Percentiles rank a stretch among this genome's conserved stretches.
Evolutionary conservation across 192 early-diverging fungal genomes (phyloP).

Genomic region (Coemansia sp.): DNA sequence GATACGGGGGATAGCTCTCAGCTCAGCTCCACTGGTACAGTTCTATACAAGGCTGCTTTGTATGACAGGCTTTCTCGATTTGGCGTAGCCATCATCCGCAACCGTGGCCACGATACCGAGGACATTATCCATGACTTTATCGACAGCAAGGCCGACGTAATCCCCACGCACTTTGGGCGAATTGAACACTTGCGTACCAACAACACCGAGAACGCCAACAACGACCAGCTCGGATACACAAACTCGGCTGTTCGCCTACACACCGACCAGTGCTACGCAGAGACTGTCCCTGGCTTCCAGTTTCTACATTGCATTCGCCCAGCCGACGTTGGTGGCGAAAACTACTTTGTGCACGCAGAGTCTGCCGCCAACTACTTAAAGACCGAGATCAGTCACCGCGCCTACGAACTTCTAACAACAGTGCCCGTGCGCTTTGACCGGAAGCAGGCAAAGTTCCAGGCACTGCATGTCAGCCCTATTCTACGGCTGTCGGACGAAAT

Average conservation of each 20-base stretch:
- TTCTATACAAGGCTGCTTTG: slow-evolving; percentile 27
- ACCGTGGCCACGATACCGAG: slow-evolving; percentile 45
- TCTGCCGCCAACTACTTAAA: slow-evolving; percentile 54
- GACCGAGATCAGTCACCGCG: slow-evolving; percentile 45
- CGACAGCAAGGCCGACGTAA: slow-evolving; percentile 38
- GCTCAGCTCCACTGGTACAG: slow-evolving; percentile 9
- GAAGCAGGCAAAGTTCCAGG: slow-evolving; percentile 51
- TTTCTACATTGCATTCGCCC: slow-evolving; percentile 55
- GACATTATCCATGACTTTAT: slow-evolving; percentile 56
- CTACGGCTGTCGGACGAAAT: slow-evolving; percentile 29
- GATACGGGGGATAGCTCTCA: background rate
- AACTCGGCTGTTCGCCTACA: slow-evolving; percentile 49
- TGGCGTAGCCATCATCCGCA: slow-evolving; percentile 51
- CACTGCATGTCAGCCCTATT: slow-evolving; percentile 36
- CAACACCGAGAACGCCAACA: slow-evolving; percentile 51
- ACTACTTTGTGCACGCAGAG: slow-evolving; percentile 55
- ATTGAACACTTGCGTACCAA: slow-evolving; percentile 55
- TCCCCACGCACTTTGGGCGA: slow-evolving; percentile 52
- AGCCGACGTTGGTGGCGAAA: slow-evolving; percentile 49
- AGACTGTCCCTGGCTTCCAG: slow-evolving; percentile 47
- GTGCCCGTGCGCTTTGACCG: slow-evolving; percentile 53
- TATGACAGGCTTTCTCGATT: slow-evolving; percentile 34
- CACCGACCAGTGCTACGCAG: slow-evolving; percentile 49
- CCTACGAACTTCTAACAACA: slow-evolving; percentile 51
- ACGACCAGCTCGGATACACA: slow-evolving; percentile 55